These are phyloP conservation scores for Acacia melanoxylon DNA, from an alignment of 306 rosid species.

Conservation along the genomic window DNA sequence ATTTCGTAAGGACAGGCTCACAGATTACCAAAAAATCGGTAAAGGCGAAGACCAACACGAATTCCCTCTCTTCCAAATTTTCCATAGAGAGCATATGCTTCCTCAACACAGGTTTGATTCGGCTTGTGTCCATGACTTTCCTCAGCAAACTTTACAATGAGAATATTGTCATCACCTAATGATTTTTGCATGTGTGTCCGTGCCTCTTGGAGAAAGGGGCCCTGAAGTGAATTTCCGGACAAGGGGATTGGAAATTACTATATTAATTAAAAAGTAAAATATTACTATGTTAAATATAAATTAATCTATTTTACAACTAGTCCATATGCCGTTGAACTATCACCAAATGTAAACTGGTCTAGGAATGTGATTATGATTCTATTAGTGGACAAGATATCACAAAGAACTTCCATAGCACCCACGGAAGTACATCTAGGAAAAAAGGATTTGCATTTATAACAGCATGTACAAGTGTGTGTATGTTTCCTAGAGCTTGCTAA, in stretches of 20 bases:
- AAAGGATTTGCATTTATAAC: not conserved
- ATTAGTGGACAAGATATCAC: not conserved
- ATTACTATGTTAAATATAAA: no score
- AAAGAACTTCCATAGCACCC: not conserved
- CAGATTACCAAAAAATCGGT: constrained; percentile 69
- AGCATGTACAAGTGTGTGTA: not conserved
- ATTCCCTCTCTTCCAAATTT: constrained; percentile 69
- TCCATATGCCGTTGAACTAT: constrained; percentile 1
- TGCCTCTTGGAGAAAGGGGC: constrained; percentile 49
- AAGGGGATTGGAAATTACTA: constrained; percentile 15
- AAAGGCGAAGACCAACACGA: constrained; percentile 58
- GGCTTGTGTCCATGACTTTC: not conserved
- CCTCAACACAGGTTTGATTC: not conserved
- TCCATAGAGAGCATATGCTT: constrained; percentile 32
- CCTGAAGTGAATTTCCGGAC: constrained; percentile 44
- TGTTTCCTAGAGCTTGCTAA: not conserved
- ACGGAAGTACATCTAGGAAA: not conserved
- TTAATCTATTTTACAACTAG: not conserved
- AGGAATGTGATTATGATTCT: not conserved
- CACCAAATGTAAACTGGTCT: not conserved
- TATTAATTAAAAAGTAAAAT: not conserved
- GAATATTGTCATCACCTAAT: constrained; percentile 69
- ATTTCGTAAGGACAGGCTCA: not conserved
- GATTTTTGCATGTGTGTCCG: constrained; percentile 69
- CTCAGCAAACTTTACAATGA: constrained; percentile 64